Percentiles rank a stretch among this genome's conserved stretches.
Evolutionary conservation across 495 filamentous ascomycete genomes (phyloP).

Genomic region (Aspergillus hancockii): DNA sequence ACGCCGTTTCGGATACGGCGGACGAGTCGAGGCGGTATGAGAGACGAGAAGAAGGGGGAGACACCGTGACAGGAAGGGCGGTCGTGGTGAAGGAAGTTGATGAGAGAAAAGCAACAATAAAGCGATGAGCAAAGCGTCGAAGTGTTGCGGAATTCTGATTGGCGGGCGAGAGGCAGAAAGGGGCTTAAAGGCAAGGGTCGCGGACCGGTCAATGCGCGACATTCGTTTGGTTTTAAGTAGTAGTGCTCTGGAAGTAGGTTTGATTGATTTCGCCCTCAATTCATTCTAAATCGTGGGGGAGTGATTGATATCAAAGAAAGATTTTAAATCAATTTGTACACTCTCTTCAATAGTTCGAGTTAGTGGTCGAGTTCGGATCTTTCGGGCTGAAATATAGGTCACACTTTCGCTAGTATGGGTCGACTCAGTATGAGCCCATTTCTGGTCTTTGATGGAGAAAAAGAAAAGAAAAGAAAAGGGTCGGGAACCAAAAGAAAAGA

Average conservation of each 20-base stretch:
- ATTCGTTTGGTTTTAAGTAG: conserved; percentile 15
- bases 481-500: neutral
- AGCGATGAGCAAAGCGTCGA: neutral
- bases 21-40: conserved; percentile 18
- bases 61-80: conserved; percentile 5
- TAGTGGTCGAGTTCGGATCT: neutral
- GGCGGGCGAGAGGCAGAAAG: conserved; percentile 25
- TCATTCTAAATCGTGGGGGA: neutral
- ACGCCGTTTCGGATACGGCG: conserved; percentile 37
- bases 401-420: neutral
- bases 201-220: conserved; percentile 25
- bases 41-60: conserved; percentile 15
- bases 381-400: neutral
- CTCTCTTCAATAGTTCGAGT: neutral
- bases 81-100: conserved; percentile 6
- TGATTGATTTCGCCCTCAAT: neutral
- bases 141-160: conserved; percentile 17
- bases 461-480: neutral
- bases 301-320: neutral
- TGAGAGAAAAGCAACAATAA: conserved; percentile 15
- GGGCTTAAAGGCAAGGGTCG: conserved; percentile 27
- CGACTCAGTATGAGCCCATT: neutral
- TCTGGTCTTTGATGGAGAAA: neutral
- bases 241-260: no score
- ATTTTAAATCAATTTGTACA: neutral